phyloP scores from a whole-genome alignment of 768 basidiomycete genomes.

The Mycena polygramma region DNA sequence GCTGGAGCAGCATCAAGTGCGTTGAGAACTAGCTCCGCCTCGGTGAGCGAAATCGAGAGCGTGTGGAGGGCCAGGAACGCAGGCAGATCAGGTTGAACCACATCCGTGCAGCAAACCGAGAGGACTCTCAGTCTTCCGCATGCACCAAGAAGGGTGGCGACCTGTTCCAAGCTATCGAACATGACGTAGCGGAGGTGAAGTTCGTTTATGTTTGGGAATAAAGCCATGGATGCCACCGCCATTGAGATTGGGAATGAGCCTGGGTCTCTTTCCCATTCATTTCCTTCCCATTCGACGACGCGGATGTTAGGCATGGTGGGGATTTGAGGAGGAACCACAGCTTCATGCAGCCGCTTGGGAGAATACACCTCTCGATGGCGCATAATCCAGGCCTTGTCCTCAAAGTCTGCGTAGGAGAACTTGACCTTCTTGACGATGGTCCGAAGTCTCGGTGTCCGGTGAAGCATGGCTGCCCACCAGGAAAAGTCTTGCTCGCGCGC shows the following conservation, averaged over 20 bases:
- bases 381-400: not conserved
- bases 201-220: conserved; percentile 12
- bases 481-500: conserved; percentile 20
- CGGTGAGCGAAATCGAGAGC: not conserved
- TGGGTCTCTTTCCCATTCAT: no score
- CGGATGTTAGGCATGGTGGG: conserved; percentile 17
- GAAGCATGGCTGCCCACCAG: conserved; percentile 22
- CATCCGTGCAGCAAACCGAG: not conserved
- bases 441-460: conserved; percentile 11
- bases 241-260: not conserved
- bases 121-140: conserved; percentile 16
- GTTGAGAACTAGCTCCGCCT: not conserved
- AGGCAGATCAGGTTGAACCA: not conserved
- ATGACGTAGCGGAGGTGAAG: not conserved
- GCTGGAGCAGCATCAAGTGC: not conserved
- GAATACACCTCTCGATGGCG: not conserved
- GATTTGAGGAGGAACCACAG: not conserved
- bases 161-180: not conserved
- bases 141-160: not conserved
- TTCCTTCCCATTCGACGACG: conserved; percentile 14
- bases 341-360: not conserved
- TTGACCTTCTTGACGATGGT: conserved; percentile 22
- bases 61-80: conserved; percentile 1
- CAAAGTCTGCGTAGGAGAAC: not conserved
- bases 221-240: conserved; percentile 2